Percentiles rank a stretch among this genome's conserved stretches.
phyloP scores from a whole-genome alignment of 1,284 basidiomycete genomes.

The Vanrija pseudolonga region DNA sequence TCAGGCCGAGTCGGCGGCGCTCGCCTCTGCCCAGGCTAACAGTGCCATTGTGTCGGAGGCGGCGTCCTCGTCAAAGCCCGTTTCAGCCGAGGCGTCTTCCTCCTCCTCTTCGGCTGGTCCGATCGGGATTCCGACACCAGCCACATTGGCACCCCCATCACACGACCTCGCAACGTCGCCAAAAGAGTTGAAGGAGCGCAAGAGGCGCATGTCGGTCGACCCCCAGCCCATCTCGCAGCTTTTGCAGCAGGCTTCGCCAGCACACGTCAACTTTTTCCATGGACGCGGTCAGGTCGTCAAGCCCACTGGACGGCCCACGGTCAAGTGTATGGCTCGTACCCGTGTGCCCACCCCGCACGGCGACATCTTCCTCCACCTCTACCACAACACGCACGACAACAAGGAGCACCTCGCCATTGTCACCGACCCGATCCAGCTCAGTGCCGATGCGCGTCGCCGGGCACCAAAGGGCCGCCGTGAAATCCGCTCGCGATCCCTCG shows the following conservation, averaged over 20 bases:
- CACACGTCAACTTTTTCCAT: slow-evolving; percentile 14
- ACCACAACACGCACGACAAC: slow-evolving; percentile 70
- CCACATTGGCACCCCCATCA: neutral
- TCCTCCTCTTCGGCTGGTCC: neutral
- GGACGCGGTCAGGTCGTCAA: slow-evolving; percentile 12
- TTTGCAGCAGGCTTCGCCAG: slow-evolving; percentile 33
- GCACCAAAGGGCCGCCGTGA: slow-evolving; percentile 41
- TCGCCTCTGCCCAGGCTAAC: slow-evolving; percentile 1
- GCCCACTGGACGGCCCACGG: slow-evolving; percentile 21
- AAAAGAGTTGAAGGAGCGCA: slow-evolving; percentile 11
- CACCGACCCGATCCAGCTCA: slow-evolving; percentile 77
- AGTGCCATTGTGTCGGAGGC: neutral
- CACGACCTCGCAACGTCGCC: neutral
- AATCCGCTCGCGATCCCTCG: slow-evolving; percentile 79
- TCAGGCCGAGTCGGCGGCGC: slow-evolving; percentile 9
- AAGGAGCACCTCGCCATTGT: slow-evolving; percentile 99
- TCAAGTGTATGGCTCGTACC: slow-evolving; percentile 85
- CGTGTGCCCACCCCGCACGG: slow-evolving; percentile 96
- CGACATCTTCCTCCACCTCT: slow-evolving; percentile 87
- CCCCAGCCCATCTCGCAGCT: slow-evolving; percentile 39
- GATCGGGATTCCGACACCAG: neutral
- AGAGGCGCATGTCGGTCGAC: slow-evolving; percentile 45
- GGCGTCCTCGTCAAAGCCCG: neutral
- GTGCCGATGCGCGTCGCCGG: slow-evolving; percentile 45
- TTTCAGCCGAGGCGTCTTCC: neutral